phyloP scores from a whole-genome alignment of 2,329 filamentous ascomycete species.

The Sporothrix luriei region DNA sequence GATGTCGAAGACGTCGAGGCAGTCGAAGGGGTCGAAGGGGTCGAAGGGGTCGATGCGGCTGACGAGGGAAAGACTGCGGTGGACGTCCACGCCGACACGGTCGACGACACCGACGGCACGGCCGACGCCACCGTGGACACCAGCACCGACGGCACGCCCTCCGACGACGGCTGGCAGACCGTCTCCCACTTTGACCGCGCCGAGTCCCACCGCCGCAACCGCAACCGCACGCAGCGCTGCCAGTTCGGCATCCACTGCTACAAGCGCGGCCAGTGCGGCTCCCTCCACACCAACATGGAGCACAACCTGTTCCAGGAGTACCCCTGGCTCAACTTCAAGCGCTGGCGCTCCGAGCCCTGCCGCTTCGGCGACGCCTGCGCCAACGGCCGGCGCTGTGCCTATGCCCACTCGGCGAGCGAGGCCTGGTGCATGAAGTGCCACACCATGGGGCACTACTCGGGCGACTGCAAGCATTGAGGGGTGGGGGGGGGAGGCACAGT shows the following conservation, averaged over 20 bases:
- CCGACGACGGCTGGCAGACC: neutral
- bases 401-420: slow-evolving; percentile 1
- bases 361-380: neutral
- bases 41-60: too few relatives aligned
- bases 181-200: neutral
- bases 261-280: slow-evolving; percentile 24
- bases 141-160: too few relatives aligned
- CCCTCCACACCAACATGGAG: slow-evolving; percentile 26
- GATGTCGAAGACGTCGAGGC: neutral
- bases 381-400: neutral
- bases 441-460: slow-evolving; percentile 1
- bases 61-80: neutral
- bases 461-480: neutral
- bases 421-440: slow-evolving; percentile 1
- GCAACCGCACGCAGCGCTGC: neutral
- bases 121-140: too few relatives aligned
- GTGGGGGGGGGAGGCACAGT: too few relatives aligned
- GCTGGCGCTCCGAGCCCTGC: slow-evolving; percentile 11
- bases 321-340: neutral
- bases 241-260: slow-evolving; percentile 18
- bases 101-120: too few relatives aligned
- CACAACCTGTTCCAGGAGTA: slow-evolving; percentile 22
- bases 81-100: neutral
- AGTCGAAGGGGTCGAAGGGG: too few relatives aligned
- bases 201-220: slow-evolving; percentile 3